Evolutionary conservation across 2,329 filamentous ascomycete genomes (phyloP).

Genomic region (Colletotrichum spinosum): DNA sequence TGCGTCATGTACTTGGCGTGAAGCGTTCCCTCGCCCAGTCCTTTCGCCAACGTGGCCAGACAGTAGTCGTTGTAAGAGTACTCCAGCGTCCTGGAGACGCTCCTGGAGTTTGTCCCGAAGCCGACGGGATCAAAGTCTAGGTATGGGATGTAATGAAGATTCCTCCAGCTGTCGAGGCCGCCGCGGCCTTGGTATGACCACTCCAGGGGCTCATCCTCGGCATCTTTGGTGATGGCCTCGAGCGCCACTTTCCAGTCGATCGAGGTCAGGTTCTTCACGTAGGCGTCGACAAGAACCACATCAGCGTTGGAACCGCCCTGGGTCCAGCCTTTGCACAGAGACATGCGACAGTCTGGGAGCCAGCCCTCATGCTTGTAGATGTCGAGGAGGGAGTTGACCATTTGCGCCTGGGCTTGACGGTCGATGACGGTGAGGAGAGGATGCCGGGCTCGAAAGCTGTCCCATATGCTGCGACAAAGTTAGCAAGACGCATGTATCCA

Average conservation of each 20-base stretch:
- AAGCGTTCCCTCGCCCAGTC: constrained; percentile 52
- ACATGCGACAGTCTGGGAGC: constrained; percentile 77
- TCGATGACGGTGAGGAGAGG: constrained; percentile 74
- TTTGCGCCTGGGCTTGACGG: constrained; percentile 67
- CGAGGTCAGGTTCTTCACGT: constrained; percentile 69
- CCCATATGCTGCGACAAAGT: constrained; percentile 63
- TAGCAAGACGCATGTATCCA: background rate
- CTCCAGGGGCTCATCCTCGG: constrained; percentile 69
- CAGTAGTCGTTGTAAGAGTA: constrained; percentile 75
- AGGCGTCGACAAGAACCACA: constrained; percentile 71
- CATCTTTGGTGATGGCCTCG: constrained; percentile 73
- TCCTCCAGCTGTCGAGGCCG: constrained; percentile 74
- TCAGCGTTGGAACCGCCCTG: constrained; percentile 77
- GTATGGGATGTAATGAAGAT: constrained; percentile 72
- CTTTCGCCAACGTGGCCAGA: constrained; percentile 57
- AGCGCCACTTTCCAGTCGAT: constrained; percentile 72
- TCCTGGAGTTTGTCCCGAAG: constrained; percentile 71
- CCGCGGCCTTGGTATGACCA: constrained; percentile 75
- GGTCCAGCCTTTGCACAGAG: constrained; percentile 73
- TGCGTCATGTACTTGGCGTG: constrained; percentile 64
- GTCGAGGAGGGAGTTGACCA: constrained; percentile 73
- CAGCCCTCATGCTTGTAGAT: constrained; percentile 74
- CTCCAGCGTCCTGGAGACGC: constrained; percentile 75
- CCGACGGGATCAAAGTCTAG: constrained; percentile 70
- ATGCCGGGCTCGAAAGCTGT: constrained; percentile 71